Base-by-base conservation (phyloP, 768 basidiomycete genomes). In the Tulasnella sp. region DNA sequence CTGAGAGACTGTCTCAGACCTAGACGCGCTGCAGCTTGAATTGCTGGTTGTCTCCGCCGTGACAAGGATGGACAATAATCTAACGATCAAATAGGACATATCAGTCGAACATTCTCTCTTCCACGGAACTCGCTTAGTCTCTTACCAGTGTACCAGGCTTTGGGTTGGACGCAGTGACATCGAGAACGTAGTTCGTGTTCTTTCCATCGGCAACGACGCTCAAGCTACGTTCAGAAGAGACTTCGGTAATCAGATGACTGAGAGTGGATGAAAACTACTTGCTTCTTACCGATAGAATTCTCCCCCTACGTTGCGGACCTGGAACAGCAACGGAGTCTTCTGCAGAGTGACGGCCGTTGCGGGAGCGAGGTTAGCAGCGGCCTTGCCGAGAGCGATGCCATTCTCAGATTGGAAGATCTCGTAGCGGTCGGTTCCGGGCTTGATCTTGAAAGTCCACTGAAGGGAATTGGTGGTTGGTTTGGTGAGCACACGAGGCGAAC, bases 181-280 rank as follows among this genome's bases (percentile, higher is more conserved):
- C 62, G 27, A 68, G 62, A 31, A 68, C 62, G 27, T 68, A 68
- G 62, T 68, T 68, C 62, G 62, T 68, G 62, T 68, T 68, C 62
- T 68, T 68, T 27, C 62, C 62, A 68, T 68, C 62, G 62, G 34
- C 62, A 31, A 68, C 12, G 18, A 68, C 62, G 62, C 62, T 68
- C 2, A 68, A 16, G 4, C 62, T 68, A 34, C 48, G 24, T 52
- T 24, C n/a, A 14, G 12, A 34, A 68, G n/a, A 27, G 62, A 2
- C n/a, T 7, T n/a, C 24, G 34, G 27, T 31, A 14, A 31, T 68
- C 62, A 68, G 27, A 68, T 34, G 27, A 12, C 62, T 34, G 62
- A 6, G 18, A 34, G 34, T 10, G 12, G n/a, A 27, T 3, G 5
- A 14, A 68, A 31, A 4, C 9, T 18, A 31, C 16, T 10, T 16